Percentiles rank a stretch among this genome's conserved stretches.
Evolutionary conservation across 306 rosid genomes (phyloP).

Genomic region (Coriaria nepalensis): DNA sequence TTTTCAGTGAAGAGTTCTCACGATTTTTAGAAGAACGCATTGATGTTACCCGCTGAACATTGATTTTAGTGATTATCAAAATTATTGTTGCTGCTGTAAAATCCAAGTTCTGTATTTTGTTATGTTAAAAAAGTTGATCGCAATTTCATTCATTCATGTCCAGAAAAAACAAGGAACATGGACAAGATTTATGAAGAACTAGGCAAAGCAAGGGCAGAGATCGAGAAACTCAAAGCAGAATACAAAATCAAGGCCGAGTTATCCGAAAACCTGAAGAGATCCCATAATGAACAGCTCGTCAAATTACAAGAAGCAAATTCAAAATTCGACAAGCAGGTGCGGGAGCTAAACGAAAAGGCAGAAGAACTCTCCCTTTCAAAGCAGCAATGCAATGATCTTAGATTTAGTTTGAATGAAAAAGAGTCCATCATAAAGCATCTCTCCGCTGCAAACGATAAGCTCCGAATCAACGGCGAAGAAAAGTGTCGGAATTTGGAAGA

Average conservation of each 20-base stretch:
- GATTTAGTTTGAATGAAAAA: constrained; percentile 22
- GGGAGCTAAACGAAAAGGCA: constrained; percentile 32
- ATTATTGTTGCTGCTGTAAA: background rate
- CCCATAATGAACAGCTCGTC: constrained; percentile 28
- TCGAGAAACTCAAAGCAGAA: constrained; percentile 47
- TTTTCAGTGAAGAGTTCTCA: no score
- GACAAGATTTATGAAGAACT: constrained; percentile 50
- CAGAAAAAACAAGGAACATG: constrained; percentile 25
- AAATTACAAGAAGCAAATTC: constrained; percentile 34
- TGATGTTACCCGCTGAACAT: no score
- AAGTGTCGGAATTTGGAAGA: constrained; percentile 30
- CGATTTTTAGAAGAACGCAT: no score
- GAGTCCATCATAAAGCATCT: constrained; percentile 43
- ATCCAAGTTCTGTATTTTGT: constrained; percentile 5
- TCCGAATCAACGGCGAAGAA: constrained; percentile 33
- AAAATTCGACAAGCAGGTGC: constrained; percentile 46
- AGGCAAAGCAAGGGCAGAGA: constrained; percentile 52
- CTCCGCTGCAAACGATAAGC: constrained; percentile 41
- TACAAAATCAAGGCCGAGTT: constrained; percentile 33
- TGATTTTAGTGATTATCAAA: no score
- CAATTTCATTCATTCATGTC: background rate
- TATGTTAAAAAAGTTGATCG: no score
- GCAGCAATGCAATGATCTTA: constrained; percentile 30
- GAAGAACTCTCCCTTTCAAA: constrained; percentile 21
- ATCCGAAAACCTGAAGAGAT: constrained; percentile 43